Base-by-base conservation (phyloP, 2,329 filamentous ascomycete species). In the Colletotrichum simmondsii region DNA sequence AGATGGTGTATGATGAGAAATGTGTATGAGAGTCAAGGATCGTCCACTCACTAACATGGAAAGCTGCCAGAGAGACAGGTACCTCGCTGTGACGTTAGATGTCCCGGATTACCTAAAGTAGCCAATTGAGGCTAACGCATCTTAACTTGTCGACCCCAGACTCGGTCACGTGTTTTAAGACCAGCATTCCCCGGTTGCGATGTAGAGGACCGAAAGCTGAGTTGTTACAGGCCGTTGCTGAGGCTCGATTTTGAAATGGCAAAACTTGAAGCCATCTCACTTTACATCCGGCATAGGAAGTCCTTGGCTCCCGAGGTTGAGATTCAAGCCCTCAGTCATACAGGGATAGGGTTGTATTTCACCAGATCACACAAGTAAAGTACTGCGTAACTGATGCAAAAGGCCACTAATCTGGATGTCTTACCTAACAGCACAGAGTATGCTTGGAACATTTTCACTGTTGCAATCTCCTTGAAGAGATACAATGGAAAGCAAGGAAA, bases 71-170 rank as follows among this genome's bases (percentile, higher is more conserved):
- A 57, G 26, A 70, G 32, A 57, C 22, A 19, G 6, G 37, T 49
- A 65, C 54, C 54, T 32, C 32, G 59, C 60, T 70, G 66, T 72
- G 71, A 71, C 71, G 66, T 72, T 72, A 19, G 71, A n/a, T 61
- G 67, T 72, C 56, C 60, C 60, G 35, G 49, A 57, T 49, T 49
- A 49, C 42, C 37, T 60, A 42, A 42, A 42, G 14, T 7, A 61
- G 37, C 66, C 71, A 57, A 65, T 71, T 57, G 61, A 42, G 66
- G n/a, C 56, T 72, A 49, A 49, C 19, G 19, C 16, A 22, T 19
- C 19, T 49, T 49, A 57, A 60, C 54, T 56, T 12, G 49, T 30
- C 22, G 11, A 65, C 71, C 66, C 66, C 71, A 37, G 65, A 71
- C 28, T 30, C 22, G 24, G 71, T 72, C 71, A 72, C 71, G 71